Base-by-base conservation (phyloP, 106 monocot species). In the Dendrobium officinale region DNA sequence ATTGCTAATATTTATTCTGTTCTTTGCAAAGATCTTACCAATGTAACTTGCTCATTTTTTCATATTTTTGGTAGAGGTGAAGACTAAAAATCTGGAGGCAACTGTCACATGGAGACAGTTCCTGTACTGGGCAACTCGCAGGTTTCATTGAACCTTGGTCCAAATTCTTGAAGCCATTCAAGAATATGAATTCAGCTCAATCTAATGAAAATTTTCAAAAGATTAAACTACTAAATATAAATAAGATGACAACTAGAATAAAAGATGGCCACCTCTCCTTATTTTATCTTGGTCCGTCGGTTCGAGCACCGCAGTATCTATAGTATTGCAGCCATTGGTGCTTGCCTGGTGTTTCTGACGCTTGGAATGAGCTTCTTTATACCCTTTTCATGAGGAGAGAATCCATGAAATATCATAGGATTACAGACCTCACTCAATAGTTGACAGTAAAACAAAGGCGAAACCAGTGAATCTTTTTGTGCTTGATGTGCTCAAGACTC, bases 241-340 rank as follows among this genome's bases (percentile, higher is more conserved):
- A n/a, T n/a, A n/a, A n/a, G n/a, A n/a, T n/a, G n/a, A n/a, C n/a
- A n/a, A n/a, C n/a, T n/a, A n/a, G n/a, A n/a, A n/a, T n/a, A n/a
- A n/a, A n/a, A n/a, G n/a, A n/a, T n/a, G n/a, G n/a, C n/a, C n/a
- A n/a, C n/a, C n/a, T n/a, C n/a, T n/a, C n/a, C n/a, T n/a, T n/a
- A n/a, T n/a, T n/a, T n/a, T n/a, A n/a, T n/a, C n/a, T n/a, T n/a
- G n/a, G n/a, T n/a, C n/a, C n/a, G n/a, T n/a, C n/a, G n/a, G n/a
- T n/a, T n/a, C n/a, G n/a, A n/a, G 88, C 88, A 9, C 85, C 88
- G 16, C 70, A 72, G 22, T 82, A 85, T 77, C 44, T 55, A 77
- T 85, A 88, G 59, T 85, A 88, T 47, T 88, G 88, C 88, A 88
- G 88, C 49, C 88, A 88, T 27, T 88, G 88, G 88, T 88, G 85